Conservation (phyloP, 2,329 filamentous ascomycete species). For the Aspergillus fumigatiaffinis region DNA sequence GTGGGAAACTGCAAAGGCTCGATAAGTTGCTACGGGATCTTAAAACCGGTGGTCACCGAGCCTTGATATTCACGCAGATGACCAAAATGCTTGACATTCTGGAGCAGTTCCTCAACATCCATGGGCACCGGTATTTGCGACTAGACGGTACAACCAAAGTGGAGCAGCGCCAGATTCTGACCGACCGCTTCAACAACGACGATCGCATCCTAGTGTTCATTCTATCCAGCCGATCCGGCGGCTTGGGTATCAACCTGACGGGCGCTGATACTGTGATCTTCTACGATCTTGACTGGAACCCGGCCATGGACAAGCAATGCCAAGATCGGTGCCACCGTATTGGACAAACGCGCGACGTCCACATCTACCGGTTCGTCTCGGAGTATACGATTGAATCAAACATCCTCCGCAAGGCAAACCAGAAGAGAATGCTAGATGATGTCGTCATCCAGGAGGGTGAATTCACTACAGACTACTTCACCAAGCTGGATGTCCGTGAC, state of each 20-base stretch:
- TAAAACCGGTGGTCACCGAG: conserved; percentile 85
- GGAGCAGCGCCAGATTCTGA: conserved; percentile 90
- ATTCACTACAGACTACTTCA: conserved; percentile 96
- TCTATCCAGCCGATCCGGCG: conserved; percentile 87
- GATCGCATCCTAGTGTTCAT: conserved; percentile 92
- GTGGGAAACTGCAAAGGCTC: conserved; percentile 88
- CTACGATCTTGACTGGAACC: conserved; percentile 99
- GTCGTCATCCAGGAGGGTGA: conserved; percentile 98
- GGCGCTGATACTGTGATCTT: conserved; percentile 98
- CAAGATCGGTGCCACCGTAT: conserved; percentile 97
- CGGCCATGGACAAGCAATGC: conserved; percentile 99
- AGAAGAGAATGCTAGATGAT: conserved; percentile 96
- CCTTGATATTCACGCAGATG: conserved; percentile 99
- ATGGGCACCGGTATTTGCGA: conserved; percentile 93
- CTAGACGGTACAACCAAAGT: conserved; percentile 96
- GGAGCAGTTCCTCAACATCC: conserved; percentile 96
- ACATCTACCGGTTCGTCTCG: conserved; percentile 92
- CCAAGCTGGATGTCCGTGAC: conserved; percentile 67
- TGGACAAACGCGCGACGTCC: conserved; percentile 93
- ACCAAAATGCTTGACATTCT: conserved; percentile 96
- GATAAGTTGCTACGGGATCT: conserved; percentile 81
- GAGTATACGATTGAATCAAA: conserved; percentile 97
- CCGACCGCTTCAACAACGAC: conserved; percentile 95
- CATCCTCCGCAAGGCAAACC: conserved; percentile 91
- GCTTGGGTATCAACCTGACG: conserved; percentile 92